Evolutionary conservation across 441 rosid species (phyloP).

Genomic region (Corymbia citriodora): DNA sequence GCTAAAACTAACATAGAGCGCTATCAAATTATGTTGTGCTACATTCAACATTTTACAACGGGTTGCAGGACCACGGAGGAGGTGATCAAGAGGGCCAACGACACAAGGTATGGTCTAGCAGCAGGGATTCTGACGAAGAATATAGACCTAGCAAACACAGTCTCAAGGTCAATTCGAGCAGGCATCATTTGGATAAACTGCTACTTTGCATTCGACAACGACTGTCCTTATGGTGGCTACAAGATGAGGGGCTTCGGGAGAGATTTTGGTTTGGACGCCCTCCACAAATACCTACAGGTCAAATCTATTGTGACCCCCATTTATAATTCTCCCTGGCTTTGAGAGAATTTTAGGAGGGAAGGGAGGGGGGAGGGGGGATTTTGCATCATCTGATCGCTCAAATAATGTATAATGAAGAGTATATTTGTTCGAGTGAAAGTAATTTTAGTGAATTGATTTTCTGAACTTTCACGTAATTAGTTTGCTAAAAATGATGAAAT

Average conservation of each 20-base stretch:
- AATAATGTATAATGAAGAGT: background rate
- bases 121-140: slow-evolving; percentile 75
- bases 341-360: background rate
- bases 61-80: slow-evolving; percentile 66
- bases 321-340: slow-evolving; percentile 79
- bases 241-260: slow-evolving; percentile 77
- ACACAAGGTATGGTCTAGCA: slow-evolving; percentile 69
- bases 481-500: too few relatives aligned
- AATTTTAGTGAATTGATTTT: background rate
- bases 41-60: background rate
- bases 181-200: slow-evolving; percentile 88
- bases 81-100: slow-evolving; percentile 61
- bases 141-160: slow-evolving; percentile 63
- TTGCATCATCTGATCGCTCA: background rate
- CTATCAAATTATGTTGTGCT: background rate
- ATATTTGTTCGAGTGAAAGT: background rate
- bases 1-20: background rate
- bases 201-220: slow-evolving; percentile 51
- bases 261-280: slow-evolving; percentile 67
- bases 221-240: slow-evolving; percentile 73
- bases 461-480: background rate
- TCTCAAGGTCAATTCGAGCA: slow-evolving; percentile 73
- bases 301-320: slow-evolving; percentile 76
- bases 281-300: slow-evolving; percentile 57
- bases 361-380: too few relatives aligned